These are phyloP conservation scores for Proliferodiscus dingleyae DNA, from an alignment of 2,329 filamentous ascomycete species.

Conservation along the genomic window DNA sequence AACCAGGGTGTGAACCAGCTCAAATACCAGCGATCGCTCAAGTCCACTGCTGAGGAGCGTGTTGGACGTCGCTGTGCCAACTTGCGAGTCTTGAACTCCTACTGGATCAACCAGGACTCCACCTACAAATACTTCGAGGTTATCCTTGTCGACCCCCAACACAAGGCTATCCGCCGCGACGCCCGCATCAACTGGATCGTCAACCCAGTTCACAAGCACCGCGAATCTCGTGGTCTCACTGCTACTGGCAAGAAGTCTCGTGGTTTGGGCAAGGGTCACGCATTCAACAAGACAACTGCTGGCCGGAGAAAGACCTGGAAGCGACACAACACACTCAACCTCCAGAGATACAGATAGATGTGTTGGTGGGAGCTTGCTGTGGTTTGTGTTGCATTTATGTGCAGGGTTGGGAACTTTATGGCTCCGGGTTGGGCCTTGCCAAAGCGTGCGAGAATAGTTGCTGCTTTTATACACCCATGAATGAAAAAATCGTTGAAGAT, in stretches of 20 bases:
- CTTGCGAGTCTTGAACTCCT: constrained; percentile 98
- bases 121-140: constrained; percentile 99
- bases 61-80: constrained; percentile 98
- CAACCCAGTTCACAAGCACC: constrained; percentile 99
- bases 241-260: constrained; percentile 99
- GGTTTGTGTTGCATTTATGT: constrained; percentile 21
- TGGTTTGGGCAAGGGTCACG: constrained; percentile 98
- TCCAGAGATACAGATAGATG: constrained; percentile 91
- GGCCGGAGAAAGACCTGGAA: constrained; percentile 99
- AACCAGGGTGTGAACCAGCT: constrained; percentile 99
- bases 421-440: constrained; percentile 18
- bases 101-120: constrained; percentile 99
- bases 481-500: constrained; percentile 15
- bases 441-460: constrained; percentile 20
- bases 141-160: constrained; percentile 98
- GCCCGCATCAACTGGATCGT: constrained; percentile 99
- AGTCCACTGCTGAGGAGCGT: constrained; percentile 98
- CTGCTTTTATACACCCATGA: constrained; percentile 20
- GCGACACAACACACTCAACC: constrained; percentile 98
- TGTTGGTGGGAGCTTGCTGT: constrained; percentile 25
- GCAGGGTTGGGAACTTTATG: constrained; percentile 21
- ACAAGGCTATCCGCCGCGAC: constrained; percentile 99
- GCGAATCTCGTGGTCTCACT: constrained; percentile 94
- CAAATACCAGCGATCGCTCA: constrained; percentile 99
- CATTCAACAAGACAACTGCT: constrained; percentile 96